phyloP scores from a whole-genome alignment of 2,329 filamentous ascomycete genomes.

The Epichloe scottii region DNA sequence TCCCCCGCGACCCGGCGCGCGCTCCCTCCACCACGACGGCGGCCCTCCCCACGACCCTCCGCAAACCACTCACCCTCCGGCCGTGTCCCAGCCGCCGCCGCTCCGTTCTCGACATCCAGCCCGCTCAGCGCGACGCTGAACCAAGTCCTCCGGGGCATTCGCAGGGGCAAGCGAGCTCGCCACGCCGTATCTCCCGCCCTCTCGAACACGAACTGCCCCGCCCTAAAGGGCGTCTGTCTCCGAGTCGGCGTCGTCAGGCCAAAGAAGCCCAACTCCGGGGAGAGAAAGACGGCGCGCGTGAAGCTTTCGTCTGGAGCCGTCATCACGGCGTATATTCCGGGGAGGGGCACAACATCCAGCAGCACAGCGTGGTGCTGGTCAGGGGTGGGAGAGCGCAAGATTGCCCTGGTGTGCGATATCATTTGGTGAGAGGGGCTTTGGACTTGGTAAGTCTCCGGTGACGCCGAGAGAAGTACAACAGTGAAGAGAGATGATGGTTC shows the following conservation, averaged over 20 bases:
- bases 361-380: constrained; percentile 96
- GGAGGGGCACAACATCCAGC: constrained; percentile 97
- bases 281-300: constrained; percentile 90
- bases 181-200: constrained; percentile 84
- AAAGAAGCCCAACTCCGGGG: constrained; percentile 98
- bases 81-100: constrained; percentile 10
- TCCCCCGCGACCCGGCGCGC: constrained; percentile 18
- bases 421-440: constrained; percentile 78
- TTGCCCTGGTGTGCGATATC: constrained; percentile 96
- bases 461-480: no score
- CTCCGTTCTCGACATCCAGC: constrained; percentile 46
- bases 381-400: constrained; percentile 86
- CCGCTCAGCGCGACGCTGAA: constrained; percentile 52
- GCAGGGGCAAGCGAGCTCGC: constrained; percentile 65
- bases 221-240: constrained; percentile 90
- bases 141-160: constrained; percentile 65
- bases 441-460: constrained; percentile 61
- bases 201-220: constrained; percentile 52
- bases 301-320: constrained; percentile 76
- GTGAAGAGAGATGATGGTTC: neutral
- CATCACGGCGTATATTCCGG: constrained; percentile 88
- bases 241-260: constrained; percentile 89
- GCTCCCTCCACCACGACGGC: constrained; percentile 3
- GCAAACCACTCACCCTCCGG: constrained; percentile 2
- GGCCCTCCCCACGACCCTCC: constrained; percentile 5